Conservation (phyloP, 257 asterid species). For the Striga asiatica region DNA sequence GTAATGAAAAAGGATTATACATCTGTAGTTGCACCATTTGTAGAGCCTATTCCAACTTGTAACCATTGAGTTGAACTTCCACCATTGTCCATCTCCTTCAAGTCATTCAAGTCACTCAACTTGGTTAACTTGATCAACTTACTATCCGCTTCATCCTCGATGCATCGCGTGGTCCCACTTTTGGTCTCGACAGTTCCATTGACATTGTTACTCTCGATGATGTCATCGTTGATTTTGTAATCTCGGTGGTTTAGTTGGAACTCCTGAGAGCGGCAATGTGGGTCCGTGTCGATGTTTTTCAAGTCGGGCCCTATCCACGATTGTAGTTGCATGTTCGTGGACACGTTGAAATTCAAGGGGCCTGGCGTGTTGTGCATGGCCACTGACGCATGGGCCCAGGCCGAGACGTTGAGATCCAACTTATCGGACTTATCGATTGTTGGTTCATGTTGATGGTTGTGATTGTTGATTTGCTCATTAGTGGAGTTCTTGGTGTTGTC, state of each 20-base stretch:
- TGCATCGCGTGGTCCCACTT: not conserved
- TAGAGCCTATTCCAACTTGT: slow-evolving; percentile 73
- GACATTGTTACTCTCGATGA: not conserved
- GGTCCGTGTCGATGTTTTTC: not conserved
- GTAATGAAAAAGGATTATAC: not conserved
- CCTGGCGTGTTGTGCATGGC: too few relatives aligned
- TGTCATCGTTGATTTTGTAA: too few relatives aligned
- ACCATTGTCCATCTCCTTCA: slow-evolving; percentile 28
- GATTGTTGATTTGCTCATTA: slow-evolving; percentile 3
- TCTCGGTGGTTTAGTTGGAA: not conserved
- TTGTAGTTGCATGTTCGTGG: slow-evolving; percentile 49
- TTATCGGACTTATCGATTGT: slow-evolving; percentile 13
- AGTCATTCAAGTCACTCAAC: slow-evolving; percentile 46
- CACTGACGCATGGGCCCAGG: slow-evolving; percentile 44
- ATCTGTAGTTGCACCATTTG: slow-evolving; percentile 24
- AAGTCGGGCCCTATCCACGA: slow-evolving; percentile 23
- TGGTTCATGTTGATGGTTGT: not conserved
- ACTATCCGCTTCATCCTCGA: slow-evolving; percentile 65
- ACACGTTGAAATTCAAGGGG: slow-evolving; percentile 54
- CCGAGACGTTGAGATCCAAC: slow-evolving; percentile 78
- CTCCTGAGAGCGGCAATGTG: not conserved
- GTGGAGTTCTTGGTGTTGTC: slow-evolving; percentile 24
- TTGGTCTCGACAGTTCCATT: not conserved
- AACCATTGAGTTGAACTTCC: slow-evolving; percentile 56
- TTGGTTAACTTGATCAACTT: slow-evolving; percentile 41